Evolutionary conservation across 345 rosid genomes (phyloP), one percentile per base, ranked within the genome.

Genomic region (Bruguiera sexangula): DNA sequence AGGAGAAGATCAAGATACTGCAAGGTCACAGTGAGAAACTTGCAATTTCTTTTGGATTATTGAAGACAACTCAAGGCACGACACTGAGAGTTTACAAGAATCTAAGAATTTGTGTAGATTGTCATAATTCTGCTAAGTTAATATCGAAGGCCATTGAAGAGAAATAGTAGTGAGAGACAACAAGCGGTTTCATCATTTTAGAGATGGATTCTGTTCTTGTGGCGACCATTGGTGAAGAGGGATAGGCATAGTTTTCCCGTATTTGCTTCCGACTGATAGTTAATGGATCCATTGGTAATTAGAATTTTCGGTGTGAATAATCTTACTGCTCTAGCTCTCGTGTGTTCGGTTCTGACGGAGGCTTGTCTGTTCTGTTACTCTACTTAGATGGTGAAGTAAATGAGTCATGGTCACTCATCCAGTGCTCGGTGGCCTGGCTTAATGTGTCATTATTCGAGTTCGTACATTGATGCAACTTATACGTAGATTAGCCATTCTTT

Each of bases 171-270:
- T 85, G 13, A 76, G 94, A 76, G 94, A 85, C 75, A 87, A 81
- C 52, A 88, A 88, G 70, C 79, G 88, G 27, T 86, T 86, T 71
- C 93, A 90, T 82, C 93, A 83, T 72, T 86, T 90, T 59, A 88
- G 69, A 73, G 69, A 80, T 69, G 90, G 91, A 29, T 16, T 73
- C 30, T 88, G 93, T 76, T 78, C 84, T 61, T 80, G 84, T 58
- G 76, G 80, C 21, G 86, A 83, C 64, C 69, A 53, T 55, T 80
- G 84, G 86, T 83, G 43, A 71, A 50, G 60, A 18, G 56, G 70
- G 46, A 31, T n/a, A 36, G 50, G 21, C 54, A 63, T n/a, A 19
- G 53, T 8, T 31, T 20, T 53, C 29, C 31, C 21, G 19, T 24
- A 32, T 22, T 46, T 72, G 39, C 53, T 57, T 55, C 1, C 10